Conservation (phyloP, 2,329 filamentous ascomycete species). For the Berkeleyomyces rouxiae region DNA sequence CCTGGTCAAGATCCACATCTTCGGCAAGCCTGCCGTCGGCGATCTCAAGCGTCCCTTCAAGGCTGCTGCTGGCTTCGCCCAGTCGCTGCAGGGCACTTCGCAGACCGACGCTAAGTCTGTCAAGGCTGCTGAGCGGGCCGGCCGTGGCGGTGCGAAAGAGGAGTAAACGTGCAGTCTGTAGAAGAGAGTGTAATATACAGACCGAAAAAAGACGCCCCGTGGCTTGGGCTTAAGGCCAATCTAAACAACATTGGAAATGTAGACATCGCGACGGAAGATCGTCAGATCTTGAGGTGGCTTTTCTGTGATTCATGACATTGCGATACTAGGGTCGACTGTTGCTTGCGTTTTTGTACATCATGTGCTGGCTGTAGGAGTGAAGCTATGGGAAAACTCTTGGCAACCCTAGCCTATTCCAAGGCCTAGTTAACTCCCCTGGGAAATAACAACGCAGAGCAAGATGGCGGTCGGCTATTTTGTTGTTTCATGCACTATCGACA, state of each 20-base stretch:
- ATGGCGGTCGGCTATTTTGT: background rate
- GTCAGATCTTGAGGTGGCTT: too few species aligned
- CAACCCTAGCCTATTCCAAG: background rate
- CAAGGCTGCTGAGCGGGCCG: conserved; percentile 61
- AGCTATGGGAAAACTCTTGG: background rate
- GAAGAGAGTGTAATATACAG: background rate
- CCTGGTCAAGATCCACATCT: conserved; percentile 87
- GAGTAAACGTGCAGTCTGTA: conserved; percentile 31
- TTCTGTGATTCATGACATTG: too few species aligned
- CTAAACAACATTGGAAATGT: background rate
- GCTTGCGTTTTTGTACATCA: background rate
- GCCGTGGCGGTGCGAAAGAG: conserved; percentile 54
- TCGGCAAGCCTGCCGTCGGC: conserved; percentile 69
- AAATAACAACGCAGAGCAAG: background rate
- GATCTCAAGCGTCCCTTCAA: conserved; percentile 97
- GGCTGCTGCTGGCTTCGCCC: conserved; percentile 66
- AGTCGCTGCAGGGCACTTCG: conserved; percentile 52
- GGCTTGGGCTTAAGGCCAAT: background rate
- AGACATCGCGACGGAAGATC: too few species aligned
- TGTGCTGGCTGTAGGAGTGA: background rate
- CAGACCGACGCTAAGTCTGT: conserved; percentile 89
- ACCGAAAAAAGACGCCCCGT: background rate
- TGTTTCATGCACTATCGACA: background rate
- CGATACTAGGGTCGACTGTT: background rate
- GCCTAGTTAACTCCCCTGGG: background rate